phyloP scores from a whole-genome alignment of 495 filamentous ascomycete genomes.

The Pseudevernia furfuracea region DNA sequence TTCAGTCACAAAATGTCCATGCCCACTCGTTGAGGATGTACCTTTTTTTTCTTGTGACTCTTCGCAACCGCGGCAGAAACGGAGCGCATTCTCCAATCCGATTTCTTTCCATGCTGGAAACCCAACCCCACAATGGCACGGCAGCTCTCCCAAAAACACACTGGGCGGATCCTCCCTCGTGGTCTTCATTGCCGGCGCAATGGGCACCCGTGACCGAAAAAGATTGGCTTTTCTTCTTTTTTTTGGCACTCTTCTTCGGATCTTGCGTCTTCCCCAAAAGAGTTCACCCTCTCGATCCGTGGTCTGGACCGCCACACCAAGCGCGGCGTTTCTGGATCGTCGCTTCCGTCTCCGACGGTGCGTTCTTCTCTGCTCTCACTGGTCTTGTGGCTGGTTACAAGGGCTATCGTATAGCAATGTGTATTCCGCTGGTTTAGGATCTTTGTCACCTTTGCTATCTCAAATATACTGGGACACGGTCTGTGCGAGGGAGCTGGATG shows the following conservation, averaged over 20 bases:
- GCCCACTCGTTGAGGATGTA: no score
- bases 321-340: conserved; percentile 60
- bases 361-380: not conserved
- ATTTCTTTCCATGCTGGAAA: no score
- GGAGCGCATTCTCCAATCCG: no score
- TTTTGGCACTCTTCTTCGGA: conserved; percentile 62
- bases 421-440: not conserved
- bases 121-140: no score
- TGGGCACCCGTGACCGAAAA: conserved; percentile 43
- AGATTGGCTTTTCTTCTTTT: conserved; percentile 54
- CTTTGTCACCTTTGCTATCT: not conserved
- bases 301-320: conserved; percentile 66
- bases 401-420: not conserved
- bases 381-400: not conserved
- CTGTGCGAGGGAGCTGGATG: not conserved
- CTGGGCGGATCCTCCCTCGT: not conserved
- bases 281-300: conserved; percentile 60
- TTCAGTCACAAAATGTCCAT: no score
- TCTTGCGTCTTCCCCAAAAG: conserved; percentile 63
- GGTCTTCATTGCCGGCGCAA: conserved; percentile 25
- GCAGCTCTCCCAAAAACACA: no score
- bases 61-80: no score
- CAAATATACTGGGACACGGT: not conserved
- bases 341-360: conserved; percentile 27
- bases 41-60: no score